Evolutionary conservation across 441 rosid species (phyloP).

Genomic region (Rhodomyrtus psidioides): DNA sequence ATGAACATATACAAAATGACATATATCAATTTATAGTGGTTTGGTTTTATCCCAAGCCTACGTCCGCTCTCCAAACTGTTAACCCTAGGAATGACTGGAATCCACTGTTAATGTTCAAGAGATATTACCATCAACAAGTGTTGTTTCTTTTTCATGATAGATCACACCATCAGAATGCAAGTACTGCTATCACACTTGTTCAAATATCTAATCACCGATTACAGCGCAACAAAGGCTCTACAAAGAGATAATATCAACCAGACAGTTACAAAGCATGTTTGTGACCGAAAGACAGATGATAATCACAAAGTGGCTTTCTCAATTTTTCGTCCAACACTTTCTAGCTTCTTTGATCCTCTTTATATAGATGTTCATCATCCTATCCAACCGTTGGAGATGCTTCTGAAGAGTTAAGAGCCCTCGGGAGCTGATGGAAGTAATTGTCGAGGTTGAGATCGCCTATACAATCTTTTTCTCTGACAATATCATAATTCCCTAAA

Average conservation of each 20-base stretch:
- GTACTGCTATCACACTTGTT: neutral
- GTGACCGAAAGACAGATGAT: too few relatives aligned
- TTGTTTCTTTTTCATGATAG: neutral
- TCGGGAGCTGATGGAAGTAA: neutral
- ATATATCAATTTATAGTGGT: neutral
- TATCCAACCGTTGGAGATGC: neutral
- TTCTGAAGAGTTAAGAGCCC: neutral
- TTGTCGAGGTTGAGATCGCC: neutral
- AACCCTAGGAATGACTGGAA: neutral
- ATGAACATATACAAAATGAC: neutral
- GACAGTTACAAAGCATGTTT: neutral
- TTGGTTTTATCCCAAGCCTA: neutral
- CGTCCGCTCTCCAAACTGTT: neutral
- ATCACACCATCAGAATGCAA: neutral
- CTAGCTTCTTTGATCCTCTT: neutral
- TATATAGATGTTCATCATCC: neutral
- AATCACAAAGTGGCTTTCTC: too few relatives aligned
- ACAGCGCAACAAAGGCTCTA: neutral
- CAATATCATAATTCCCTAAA: too few relatives aligned
- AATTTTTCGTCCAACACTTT: too few relatives aligned
- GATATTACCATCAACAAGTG: neutral
- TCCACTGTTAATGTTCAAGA: neutral
- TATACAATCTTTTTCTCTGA: too few relatives aligned
- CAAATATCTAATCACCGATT: too few relatives aligned
- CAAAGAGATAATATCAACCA: neutral